Base-by-base conservation (phyloP, 2,329 filamentous ascomycete species). In the Coniochaeta sp. region DNA sequence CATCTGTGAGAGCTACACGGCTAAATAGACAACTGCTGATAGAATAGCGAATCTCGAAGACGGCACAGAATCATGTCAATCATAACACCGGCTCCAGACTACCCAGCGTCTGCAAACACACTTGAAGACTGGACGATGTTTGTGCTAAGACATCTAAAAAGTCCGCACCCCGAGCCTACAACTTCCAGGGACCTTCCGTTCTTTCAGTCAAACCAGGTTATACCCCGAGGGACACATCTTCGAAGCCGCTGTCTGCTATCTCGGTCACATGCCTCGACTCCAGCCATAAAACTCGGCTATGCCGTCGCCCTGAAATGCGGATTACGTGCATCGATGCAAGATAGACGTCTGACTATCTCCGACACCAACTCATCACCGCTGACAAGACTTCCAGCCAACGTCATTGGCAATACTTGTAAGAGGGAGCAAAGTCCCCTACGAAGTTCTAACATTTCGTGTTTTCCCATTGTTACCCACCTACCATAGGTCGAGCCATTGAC, bases 271-370 rank as follows among this genome's bases (percentile, higher is more conserved):
- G 76, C 75, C 58, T 82, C 79, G 0, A 78, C 78, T 1, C 79
- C 79, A 2, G 76, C 77, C 27, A 83, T 72, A 56, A 82, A 82
- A 0, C 78, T 69, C 1, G 79, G 78, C 79, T 79, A 83, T n/a
- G 75, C 75, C 3, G 78, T 80, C 7, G 76, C 79, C 60, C 81
- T 82, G 67, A 80, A 82, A 38, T 81, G 70, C 6, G 73, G 71
- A 57, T 79, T 76, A 3, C 68, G 62, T 18, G 72, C 69, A 26
- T 67, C 68, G 31, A 83, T 71, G 50, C 69, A 65, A 6, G 71
- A 73, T 22, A 82, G 67, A 53, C 81, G 73, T n/a, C 65, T 58
- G 2, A 81, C 65, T 32, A 79, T 76, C 30, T 79, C 76, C 22
- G 68, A 60, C 4, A 77, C 73, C 2, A 82, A 69, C 8, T 74